Percentiles rank a stretch among this genome's conserved stretches.
Evolutionary conservation across 495 filamentous ascomycete genomes (phyloP).

Genomic region (Aspergillus haitiensis): DNA sequence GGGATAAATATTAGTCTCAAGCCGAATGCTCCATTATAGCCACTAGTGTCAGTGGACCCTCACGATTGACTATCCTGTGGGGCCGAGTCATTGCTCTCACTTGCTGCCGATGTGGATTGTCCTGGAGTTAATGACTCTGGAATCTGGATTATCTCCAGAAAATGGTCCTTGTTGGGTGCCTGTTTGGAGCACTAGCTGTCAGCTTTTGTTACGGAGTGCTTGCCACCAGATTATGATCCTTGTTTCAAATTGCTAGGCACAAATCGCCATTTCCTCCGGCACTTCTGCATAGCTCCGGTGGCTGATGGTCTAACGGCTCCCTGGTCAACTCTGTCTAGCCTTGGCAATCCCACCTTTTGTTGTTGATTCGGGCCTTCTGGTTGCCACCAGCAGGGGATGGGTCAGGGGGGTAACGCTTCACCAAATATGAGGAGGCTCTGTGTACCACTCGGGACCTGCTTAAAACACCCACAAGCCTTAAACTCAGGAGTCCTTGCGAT

Average conservation of each 20-base stretch:
- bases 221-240: slow-evolving; percentile 4
- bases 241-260: neutral
- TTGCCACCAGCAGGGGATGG: slow-evolving; percentile 21
- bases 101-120: slow-evolving; percentile 6
- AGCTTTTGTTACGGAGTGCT: slow-evolving; percentile 5
- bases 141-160: slow-evolving; percentile 2
- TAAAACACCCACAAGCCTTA: slow-evolving; percentile 5
- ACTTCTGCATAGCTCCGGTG: slow-evolving; percentile 9
- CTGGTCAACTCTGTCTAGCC: slow-evolving; percentile 16
- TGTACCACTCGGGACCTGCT: slow-evolving; percentile 4
- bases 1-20: slow-evolving; percentile 7
- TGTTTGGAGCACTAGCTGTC: slow-evolving; percentile 14
- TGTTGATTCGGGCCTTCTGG: slow-evolving; percentile 11
- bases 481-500: neutral
- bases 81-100: slow-evolving; percentile 17
- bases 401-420: slow-evolving; percentile 1
- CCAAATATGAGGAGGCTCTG: slow-evolving; percentile 16
- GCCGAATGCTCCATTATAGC: slow-evolving; percentile 6
- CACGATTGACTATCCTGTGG: slow-evolving; percentile 22
- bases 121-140: neutral
- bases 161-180: neutral
- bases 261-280: neutral
- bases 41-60: slow-evolving; percentile 22
- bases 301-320: slow-evolving; percentile 18
- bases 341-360: slow-evolving; percentile 17